phyloP scores from a whole-genome alignment of 441 rosid genomes.

The Erodium moschatum region DNA sequence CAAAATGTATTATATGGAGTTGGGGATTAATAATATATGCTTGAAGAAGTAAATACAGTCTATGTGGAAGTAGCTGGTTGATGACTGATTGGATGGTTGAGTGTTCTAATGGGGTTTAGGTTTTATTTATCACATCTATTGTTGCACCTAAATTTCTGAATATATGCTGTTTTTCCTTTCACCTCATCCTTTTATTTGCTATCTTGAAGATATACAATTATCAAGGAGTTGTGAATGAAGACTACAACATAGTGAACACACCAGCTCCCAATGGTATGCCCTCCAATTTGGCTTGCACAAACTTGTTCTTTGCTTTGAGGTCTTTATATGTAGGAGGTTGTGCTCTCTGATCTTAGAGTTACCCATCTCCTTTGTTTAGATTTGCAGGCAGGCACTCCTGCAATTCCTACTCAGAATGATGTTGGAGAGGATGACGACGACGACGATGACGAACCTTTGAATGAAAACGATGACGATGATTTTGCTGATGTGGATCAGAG shows the following conservation, averaged over 20 bases:
- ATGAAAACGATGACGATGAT: slow-evolving; percentile 90
- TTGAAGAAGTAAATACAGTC: not conserved
- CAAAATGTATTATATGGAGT: not conserved
- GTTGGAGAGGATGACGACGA: slow-evolving; percentile 52
- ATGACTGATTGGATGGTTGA: not conserved
- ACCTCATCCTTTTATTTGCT: not conserved
- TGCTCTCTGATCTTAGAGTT: not conserved
- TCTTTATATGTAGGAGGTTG: too few species aligned
- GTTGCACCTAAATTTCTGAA: not conserved
- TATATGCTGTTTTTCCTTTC: not conserved
- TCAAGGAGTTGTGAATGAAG: slow-evolving; percentile 78
- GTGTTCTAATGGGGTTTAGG: not conserved
- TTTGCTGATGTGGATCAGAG: slow-evolving; percentile 74
- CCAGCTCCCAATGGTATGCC: slow-evolving; percentile 77
- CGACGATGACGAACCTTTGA: slow-evolving; percentile 62
- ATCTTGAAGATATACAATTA: slow-evolving; percentile 72
- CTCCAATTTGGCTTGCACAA: too few species aligned
- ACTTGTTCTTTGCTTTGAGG: too few species aligned
- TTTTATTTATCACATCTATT: too few species aligned
- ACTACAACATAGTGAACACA: slow-evolving; percentile 72
- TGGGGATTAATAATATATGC: not conserved
- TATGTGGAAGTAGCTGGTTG: not conserved
- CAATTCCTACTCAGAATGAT: slow-evolving; percentile 42
- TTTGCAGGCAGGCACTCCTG: slow-evolving; percentile 70
- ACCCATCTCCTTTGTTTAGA: too few species aligned